Conservation (phyloP, 2,329 filamentous ascomycete species). For the Ceratocystiopsis minuta region DNA sequence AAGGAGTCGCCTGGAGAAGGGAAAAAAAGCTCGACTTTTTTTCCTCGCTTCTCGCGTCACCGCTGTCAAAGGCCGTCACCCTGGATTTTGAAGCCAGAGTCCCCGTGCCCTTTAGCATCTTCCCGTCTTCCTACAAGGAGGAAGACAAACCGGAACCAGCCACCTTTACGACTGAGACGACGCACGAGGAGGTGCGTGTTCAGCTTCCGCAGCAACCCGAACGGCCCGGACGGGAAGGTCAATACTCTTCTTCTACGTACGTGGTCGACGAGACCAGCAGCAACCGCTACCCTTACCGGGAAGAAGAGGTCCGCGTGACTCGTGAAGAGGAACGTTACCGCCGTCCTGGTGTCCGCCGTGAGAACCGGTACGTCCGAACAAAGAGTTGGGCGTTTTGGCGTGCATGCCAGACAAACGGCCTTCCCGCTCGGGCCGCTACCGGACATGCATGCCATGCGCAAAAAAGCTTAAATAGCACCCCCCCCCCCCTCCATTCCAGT, state of each 20-base stretch:
- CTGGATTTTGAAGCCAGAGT: slow-evolving; percentile 99
- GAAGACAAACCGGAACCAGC: slow-evolving; percentile 10
- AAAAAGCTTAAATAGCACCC: too few relatives aligned
- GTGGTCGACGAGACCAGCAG: slow-evolving; percentile 8
- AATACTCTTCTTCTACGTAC: slow-evolving; percentile 60
- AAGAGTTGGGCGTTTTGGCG: too few relatives aligned
- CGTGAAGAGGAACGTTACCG: slow-evolving; percentile 59
- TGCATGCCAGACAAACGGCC: too few relatives aligned
- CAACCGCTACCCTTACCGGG: slow-evolving; percentile 31
- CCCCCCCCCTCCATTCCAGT: not conserved
- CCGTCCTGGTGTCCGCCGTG: slow-evolving; percentile 47
- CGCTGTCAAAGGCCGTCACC: slow-evolving; percentile 59
- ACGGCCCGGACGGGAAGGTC: slow-evolving; percentile 95
- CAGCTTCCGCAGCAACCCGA: slow-evolving; percentile 57
- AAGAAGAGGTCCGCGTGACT: slow-evolving; percentile 73
- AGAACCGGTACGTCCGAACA: slow-evolving; percentile 32
- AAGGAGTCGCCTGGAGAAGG: slow-evolving; percentile 15
- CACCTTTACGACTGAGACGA: slow-evolving; percentile 27
- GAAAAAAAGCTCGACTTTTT: slow-evolving; percentile 29
- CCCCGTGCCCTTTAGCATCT: slow-evolving; percentile 99
- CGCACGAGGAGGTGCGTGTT: slow-evolving; percentile 65
- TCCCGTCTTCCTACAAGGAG: slow-evolving; percentile 47
- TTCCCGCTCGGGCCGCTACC: too few relatives aligned
- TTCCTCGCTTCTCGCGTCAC: slow-evolving; percentile 30
- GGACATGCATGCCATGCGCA: too few relatives aligned